Base-by-base conservation (phyloP, 331 rosid species). In the Quercus lobata region DNA sequence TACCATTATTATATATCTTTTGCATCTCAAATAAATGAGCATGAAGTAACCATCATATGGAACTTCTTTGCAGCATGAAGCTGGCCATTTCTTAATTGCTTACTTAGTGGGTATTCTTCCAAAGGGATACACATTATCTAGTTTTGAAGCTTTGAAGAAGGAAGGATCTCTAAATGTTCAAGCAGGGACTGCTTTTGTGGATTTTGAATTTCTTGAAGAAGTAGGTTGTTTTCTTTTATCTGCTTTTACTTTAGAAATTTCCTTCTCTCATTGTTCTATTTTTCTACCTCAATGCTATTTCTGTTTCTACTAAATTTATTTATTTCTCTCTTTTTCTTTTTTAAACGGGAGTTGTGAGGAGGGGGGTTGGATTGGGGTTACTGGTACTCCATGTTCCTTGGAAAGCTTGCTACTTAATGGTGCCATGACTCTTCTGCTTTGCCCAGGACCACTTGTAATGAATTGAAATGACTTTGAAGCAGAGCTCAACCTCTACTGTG, bases 151-250 rank as follows among this genome's bases (percentile, higher is more conserved):
- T 75, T 79, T 93, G 69, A 75, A 82, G 84, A 91, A 85, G 87
- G 96, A 90, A 77, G 99, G 99, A 57, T 92, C 97, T 80, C 93
- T 95, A 80, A 95, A 93, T 86, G 87, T 95, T 90, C 97, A 95
- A 90, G 99, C 99, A 44, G 97, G 99, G 83, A 91, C 96, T 1
- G 86, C 94, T 8, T 95, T 93, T 76, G 98, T 95, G 71, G 99
- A 93, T 88, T 83, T 90, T 66, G 99, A 95, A 78, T 95, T 93
- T 75, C 81, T 89, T 7, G 93, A 95, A 86, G 98, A 95, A 86
- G 99, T 95, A 83, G 78, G 87, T 44, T 70, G 27, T 53, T 83
- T 35, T 54, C 24, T 66, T 61, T 79, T 21, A 11, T 74, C 57
- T 74, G 6, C 54, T 34, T 5, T 30, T 54, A 21, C 2, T 30